Percentiles rank a stretch among this genome's conserved stretches.
phyloP scores from a whole-genome alignment of 78 protist species.

The Emiliania huxleyi region DNA sequence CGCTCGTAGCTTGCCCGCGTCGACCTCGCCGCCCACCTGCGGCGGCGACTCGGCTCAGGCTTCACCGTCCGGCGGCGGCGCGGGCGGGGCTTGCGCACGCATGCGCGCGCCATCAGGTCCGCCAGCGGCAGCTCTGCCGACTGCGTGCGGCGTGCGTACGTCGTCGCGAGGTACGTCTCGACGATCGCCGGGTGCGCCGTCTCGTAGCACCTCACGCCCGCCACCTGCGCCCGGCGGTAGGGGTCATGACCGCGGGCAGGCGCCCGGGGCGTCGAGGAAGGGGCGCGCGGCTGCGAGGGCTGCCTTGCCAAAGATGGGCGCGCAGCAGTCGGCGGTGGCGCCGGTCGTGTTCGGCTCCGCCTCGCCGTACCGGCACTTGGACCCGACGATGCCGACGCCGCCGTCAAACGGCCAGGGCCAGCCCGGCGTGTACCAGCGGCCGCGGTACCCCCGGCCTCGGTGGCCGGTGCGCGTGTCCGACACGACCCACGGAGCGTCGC shows the following conservation, averaged over 20 bases:
- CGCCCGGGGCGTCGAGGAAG: too few species aligned
- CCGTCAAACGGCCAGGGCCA: conserved; percentile 2
- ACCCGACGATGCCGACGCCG: not conserved
- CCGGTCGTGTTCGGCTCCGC: not conserved
- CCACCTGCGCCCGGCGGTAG: too few species aligned
- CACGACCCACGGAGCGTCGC: not conserved
- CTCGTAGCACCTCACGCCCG: not conserved
- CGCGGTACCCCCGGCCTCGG: not conserved
- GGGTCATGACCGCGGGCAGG: too few species aligned
- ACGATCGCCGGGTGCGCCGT: not conserved
- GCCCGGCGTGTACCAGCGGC: not conserved
- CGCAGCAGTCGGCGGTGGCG: not conserved
- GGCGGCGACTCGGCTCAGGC: too few species aligned
- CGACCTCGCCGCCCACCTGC: not conserved
- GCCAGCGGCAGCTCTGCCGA: not conserved
- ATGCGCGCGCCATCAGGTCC: too few species aligned
- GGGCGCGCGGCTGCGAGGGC: too few species aligned
- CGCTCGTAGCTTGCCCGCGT: not conserved
- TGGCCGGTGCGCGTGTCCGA: not conserved
- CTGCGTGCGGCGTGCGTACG: not conserved
- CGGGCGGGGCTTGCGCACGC: too few species aligned
- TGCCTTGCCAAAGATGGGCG: not conserved
- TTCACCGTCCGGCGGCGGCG: too few species aligned
- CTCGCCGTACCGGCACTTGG: not conserved
- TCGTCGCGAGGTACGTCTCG: not conserved